Evolutionary conservation across 192 early-diverging fungal species (phyloP), one percentile per base, ranked within the genome.

Genomic region (Mortierella antarctica): DNA sequence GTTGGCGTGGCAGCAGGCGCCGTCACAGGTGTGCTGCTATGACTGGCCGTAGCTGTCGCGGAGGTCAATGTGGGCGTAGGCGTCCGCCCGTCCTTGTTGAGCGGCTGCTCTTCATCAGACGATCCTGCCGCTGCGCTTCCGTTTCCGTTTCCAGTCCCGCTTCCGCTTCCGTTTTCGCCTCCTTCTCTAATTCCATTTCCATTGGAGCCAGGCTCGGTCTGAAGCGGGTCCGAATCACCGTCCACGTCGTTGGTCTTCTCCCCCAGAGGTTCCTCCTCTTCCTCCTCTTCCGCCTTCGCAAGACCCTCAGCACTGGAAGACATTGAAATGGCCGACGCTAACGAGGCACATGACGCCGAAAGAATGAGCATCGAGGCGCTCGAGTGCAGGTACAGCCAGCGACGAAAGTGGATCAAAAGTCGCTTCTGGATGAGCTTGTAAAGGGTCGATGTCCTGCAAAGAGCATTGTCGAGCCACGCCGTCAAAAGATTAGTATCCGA

Each of bases 371-470:
- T 79, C 8, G 75, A 79, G 1, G 75, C 70, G 39, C 63, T 56
- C 11, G 75, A 79, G 15, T 79, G 75, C 47, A 79, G 5, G 15
- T 79, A 79, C 5, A 79, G 64, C 75, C 75, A 79, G 11, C 75
- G 68, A 4, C 75, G 68, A 39, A 79, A 79, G 44, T 79, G 75
- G 18, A 79, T 79, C 63, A 79, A 46, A 23, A 79, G 46, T 7
- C 75, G 62, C 64, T 71, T 79, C 21, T 79, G 75, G 50, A 79
- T 79, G 64, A 79, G 51, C 39, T 20, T 48, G 46, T 79, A 79
- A 6, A 79, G 47, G 9, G 69, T 79, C 18, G 75, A 79, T 2
- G 68, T 71, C 54, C 57, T 65, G 56, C 52, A 52, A 7, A 79
- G 69, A 7, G 75, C 75, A 62, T 79, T 79, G 54, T 79, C 69